Evolutionary conservation across 768 basidiomycete genomes (phyloP).

Genomic region (Agrocybe pediades): DNA sequence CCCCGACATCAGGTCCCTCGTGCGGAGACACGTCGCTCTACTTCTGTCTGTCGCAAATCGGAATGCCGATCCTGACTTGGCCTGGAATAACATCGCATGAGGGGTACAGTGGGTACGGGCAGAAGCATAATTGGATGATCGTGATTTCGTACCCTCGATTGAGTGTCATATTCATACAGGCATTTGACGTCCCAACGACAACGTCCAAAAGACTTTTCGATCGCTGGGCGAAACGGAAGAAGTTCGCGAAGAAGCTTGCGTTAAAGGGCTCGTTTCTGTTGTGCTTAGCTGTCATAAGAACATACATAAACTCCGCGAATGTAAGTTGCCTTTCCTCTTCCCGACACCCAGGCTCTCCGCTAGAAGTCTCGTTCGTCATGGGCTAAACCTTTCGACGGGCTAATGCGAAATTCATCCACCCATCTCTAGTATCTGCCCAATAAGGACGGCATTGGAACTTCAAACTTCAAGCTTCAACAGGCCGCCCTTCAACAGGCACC

Average conservation of each 20-base stretch:
- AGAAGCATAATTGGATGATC: not conserved
- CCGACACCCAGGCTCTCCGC: not conserved
- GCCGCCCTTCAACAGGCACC: no score
- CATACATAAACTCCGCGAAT: not conserved
- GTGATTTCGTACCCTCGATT: constrained; percentile 12
- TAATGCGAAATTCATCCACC: not conserved
- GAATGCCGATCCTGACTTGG: not conserved
- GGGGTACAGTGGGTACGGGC: no score
- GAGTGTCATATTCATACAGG: not conserved
- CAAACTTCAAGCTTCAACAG: no score
- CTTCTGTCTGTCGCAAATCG: not conserved
- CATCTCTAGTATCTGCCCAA: not conserved
- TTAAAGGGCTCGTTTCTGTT: no score
- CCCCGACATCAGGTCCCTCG: not conserved
- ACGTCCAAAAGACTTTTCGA: not conserved
- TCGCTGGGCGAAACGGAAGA: no score
- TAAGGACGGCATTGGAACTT: no score
- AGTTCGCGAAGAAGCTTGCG: no score
- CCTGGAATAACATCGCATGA: not conserved
- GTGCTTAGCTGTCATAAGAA: not conserved
- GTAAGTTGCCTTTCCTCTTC: not conserved
- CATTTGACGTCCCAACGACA: not conserved
- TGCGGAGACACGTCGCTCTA: not conserved
- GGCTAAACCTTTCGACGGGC: not conserved
- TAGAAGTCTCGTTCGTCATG: not conserved